Conservation (phyloP, 2,329 filamentous ascomycete species). For the Verticillium klebahnii region DNA sequence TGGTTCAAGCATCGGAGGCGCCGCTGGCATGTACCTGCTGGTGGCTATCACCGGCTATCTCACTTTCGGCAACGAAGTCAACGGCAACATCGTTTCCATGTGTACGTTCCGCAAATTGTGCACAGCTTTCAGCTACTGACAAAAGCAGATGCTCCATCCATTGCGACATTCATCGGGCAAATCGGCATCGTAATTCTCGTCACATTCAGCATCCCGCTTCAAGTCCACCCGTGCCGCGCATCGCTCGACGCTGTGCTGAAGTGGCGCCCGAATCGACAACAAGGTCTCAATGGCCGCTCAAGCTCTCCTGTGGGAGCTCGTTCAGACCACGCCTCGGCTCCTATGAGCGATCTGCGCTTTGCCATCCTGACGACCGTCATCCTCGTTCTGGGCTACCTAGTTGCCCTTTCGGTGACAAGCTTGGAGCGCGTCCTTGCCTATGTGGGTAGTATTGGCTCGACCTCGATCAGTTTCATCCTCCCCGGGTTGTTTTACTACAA, state of each 20-base stretch:
- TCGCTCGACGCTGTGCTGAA: constrained; percentile 90
- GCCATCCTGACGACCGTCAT: constrained; percentile 84
- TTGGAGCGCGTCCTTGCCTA: constrained; percentile 91
- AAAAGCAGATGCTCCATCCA: constrained; percentile 58
- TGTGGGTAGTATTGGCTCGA: constrained; percentile 90
- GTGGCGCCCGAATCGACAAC: constrained; percentile 66
- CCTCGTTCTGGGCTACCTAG: constrained; percentile 77
- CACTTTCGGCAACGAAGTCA: constrained; percentile 85
- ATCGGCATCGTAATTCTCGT: constrained; percentile 94
- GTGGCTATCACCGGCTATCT: constrained; percentile 95
- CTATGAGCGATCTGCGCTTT: constrained; percentile 84
- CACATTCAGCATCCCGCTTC: constrained; percentile 92
- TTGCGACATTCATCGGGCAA: constrained; percentile 86
- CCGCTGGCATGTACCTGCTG: constrained; percentile 81
- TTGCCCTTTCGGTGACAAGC: constrained; percentile 85
- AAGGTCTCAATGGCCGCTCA: constrained; percentile 32
- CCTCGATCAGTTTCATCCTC: constrained; percentile 94
- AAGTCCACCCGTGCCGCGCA: constrained; percentile 94
- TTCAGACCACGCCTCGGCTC: constrained; percentile 48
- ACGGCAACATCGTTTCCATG: constrained; percentile 91
- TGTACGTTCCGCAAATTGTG: constrained; percentile 50
- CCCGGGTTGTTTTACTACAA: constrained; percentile 98
- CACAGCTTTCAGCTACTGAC: constrained; percentile 6
- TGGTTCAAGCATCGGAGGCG: constrained; percentile 77
- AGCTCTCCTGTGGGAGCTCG: constrained; percentile 36